phyloP scores from a whole-genome alignment of 306 rosid genomes.

The Pyrus communis region DNA sequence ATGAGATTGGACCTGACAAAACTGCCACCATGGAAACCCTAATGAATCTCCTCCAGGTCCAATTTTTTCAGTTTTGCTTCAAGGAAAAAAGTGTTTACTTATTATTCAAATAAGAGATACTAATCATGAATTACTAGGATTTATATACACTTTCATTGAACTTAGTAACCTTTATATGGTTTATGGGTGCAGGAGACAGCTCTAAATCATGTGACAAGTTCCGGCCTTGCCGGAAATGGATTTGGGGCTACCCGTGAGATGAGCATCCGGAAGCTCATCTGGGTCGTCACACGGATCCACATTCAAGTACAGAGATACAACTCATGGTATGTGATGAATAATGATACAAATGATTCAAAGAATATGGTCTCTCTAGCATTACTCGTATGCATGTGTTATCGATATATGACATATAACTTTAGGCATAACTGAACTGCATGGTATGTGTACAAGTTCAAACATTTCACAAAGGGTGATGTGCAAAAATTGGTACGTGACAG shows the following conservation, averaged over 20 bases:
- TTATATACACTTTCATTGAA: neutral
- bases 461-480: neutral
- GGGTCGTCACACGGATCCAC: conserved; percentile 86
- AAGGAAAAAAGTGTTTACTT: neutral
- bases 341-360: neutral
- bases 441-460: neutral
- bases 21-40: conserved; percentile 81
- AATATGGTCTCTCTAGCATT: neutral
- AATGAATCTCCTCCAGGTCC: conserved; percentile 73
- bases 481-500: conserved; percentile 27
- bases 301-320: conserved; percentile 86
- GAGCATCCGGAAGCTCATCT: conserved; percentile 78
- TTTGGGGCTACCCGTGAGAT: conserved; percentile 85
- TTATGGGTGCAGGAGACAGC: conserved; percentile 63
- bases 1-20: conserved; percentile 72
- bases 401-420: neutral
- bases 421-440: neutral
- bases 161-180: neutral
- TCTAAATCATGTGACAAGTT: conserved; percentile 70
- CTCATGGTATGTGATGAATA: conserved; percentile 42
- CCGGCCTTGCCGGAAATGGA: conserved; percentile 78
- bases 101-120: neutral
- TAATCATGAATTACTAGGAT: neutral
- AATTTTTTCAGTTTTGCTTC: neutral
- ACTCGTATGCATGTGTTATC: neutral